Conservation (phyloP, 2,329 filamentous ascomycete genomes). For the Scleromitrula shiraiana region DNA sequence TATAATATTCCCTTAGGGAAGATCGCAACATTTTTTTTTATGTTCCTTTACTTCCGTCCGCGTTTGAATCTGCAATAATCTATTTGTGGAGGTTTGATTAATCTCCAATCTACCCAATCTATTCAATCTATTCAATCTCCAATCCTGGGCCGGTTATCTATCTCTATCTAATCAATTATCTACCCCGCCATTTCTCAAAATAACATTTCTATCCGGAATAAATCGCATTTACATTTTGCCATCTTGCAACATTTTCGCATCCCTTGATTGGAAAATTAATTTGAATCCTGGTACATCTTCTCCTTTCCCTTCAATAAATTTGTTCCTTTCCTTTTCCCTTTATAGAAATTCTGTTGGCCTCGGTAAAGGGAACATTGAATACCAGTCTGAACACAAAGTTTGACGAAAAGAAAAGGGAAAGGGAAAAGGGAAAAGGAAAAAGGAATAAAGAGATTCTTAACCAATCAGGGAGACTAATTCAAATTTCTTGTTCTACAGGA, state of each 20-base stretch:
- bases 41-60: too few relatives aligned
- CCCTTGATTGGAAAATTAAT: neutral
- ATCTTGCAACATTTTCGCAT: neutral
- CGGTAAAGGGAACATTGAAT: neutral
- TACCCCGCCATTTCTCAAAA: slow-evolving; percentile 3
- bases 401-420: too few relatives aligned
- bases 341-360: neutral
- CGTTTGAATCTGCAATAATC: too few relatives aligned
- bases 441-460: neutral
- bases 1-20: too few relatives aligned
- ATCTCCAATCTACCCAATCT: too few relatives aligned
- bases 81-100: neutral
- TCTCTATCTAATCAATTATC: slow-evolving; percentile 2
- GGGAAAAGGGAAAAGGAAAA: too few relatives aligned
- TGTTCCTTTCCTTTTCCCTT: neutral
- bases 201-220: neutral
- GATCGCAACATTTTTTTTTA: too few relatives aligned
- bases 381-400: too few relatives aligned
- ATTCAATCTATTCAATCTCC: too few relatives aligned
- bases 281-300: neutral
- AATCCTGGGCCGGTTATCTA: neutral
- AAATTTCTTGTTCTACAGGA: neutral
- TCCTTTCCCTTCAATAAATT: neutral
- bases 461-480: neutral
- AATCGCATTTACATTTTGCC: neutral